phyloP scores from a whole-genome alignment of 805 yeast genomes.

The Saccharomyces paradoxus region DNA sequence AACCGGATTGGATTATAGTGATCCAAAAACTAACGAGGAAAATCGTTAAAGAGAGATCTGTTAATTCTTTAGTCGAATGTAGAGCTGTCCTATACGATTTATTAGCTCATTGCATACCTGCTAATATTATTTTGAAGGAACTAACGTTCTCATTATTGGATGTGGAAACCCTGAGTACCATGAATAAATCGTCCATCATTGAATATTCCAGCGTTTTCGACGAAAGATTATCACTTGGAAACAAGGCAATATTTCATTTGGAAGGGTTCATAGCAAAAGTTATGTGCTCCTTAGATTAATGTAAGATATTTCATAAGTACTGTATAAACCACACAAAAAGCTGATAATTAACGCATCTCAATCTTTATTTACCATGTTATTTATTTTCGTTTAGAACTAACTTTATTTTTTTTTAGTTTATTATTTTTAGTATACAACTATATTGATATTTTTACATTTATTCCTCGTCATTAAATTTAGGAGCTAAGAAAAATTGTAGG shows the following conservation, averaged over 20 bases:
- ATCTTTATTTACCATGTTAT: neutral
- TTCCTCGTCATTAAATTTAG: slow-evolving; percentile 91
- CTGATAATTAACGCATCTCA: neutral
- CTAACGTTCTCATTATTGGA: slow-evolving; percentile 41
- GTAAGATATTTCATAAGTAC: neutral
- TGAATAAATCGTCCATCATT: slow-evolving; percentile 39
- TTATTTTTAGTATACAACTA: neutral
- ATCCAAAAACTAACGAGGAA: slow-evolving; percentile 55
- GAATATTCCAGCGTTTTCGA: slow-evolving; percentile 62
- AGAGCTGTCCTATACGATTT: slow-evolving; percentile 73
- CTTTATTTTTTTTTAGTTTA: neutral
- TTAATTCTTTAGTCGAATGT: slow-evolving; percentile 45
- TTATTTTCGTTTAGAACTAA: neutral
- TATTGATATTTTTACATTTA: slow-evolving; percentile 18
- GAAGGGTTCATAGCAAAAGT: slow-evolving; percentile 89
- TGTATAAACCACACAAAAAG: neutral
- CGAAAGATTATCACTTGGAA: slow-evolving; percentile 78
- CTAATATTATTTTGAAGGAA: slow-evolving; percentile 66
- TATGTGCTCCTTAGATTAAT: slow-evolving; percentile 62
- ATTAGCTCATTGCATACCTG: slow-evolving; percentile 88
- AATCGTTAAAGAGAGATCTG: slow-evolving; percentile 55
- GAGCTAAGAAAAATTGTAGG: slow-evolving; percentile 92
- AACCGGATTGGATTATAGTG: slow-evolving; percentile 88
- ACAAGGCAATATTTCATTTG: slow-evolving; percentile 83
- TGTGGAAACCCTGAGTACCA: slow-evolving; percentile 14